Base-by-base conservation (phyloP, 73 alveolate species). In the Paramecium octaurelia region DNA sequence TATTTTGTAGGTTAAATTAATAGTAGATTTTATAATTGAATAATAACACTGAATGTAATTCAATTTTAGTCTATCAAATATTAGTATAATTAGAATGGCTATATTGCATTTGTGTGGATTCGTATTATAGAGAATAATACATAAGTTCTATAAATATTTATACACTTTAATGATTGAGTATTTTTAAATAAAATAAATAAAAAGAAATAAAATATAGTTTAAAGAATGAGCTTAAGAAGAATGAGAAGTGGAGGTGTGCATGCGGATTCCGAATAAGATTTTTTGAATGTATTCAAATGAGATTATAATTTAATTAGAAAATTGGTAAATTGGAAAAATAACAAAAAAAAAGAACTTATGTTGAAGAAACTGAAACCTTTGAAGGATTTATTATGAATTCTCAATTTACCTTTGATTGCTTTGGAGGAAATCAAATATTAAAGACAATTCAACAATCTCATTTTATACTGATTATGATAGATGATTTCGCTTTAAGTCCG, bases 161-260 rank as follows among this genome's bases (percentile, higher is more conserved):
- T 54, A 54, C 9, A 54, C 29, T 54, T 54, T 54, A 20, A 54
- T 54, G 69, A 54, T 54, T 54, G 69, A 4, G 69, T 54, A 7
- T 54, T 18, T 54, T 54, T 54, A 54, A 54, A 54, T 54, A 54
- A 48, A 46, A 54, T 54, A 54, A 54, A 54, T 54, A 54, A 54
- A 54, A 54, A 54, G 69, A 54, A 54, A 54, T 54, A 54, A 54
- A 18, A 54, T 54, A 18, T 54, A 54, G 69, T 18, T 54, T 54
- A 16, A 68, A 68, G 36, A 35, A 73, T 73, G 87, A 73, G 68
- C 35, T 36, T 73, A 16, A 73, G 87, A 38, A 31, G 87, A 36
- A 34, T 73, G 57, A 73, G 87, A 73, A 73, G 87, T 40, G 59
- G 59, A 36, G 87, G 87, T 1, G 46, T 73, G 87, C 87, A 73